phyloP scores from a whole-genome alignment of 176 grass and related monocot species.

The Oropetium thomaeum region DNA sequence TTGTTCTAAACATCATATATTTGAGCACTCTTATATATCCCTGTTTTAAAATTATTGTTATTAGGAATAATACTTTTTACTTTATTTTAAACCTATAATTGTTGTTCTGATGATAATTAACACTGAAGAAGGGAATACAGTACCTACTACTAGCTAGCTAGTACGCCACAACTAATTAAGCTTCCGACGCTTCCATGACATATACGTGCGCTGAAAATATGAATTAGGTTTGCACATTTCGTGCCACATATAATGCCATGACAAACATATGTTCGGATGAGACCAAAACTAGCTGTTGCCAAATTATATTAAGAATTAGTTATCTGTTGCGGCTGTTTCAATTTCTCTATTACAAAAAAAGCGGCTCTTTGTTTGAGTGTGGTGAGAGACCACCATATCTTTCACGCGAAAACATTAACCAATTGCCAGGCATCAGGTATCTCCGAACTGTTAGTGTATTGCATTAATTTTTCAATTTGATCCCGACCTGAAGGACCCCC shows the following conservation, averaged over 20 bases:
- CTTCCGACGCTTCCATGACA: background rate
- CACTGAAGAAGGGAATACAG: too few relatives aligned
- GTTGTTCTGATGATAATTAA: too few relatives aligned
- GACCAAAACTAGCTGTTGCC: too few relatives aligned
- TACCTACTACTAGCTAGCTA: too few relatives aligned
- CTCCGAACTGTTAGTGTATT: background rate
- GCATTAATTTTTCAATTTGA: background rate
- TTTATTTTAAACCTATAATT: too few relatives aligned
- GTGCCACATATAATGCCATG: background rate
- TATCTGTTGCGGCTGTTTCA: background rate
- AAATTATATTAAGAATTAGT: too few relatives aligned
- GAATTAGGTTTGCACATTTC: background rate
- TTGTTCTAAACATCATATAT: too few relatives aligned
- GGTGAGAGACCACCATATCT: background rate
- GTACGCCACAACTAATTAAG: too few relatives aligned
- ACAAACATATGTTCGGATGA: background rate
- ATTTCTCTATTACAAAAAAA: background rate
- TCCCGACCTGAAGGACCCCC: too few relatives aligned
- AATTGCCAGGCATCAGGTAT: background rate
- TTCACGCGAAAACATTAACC: background rate
- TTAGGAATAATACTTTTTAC: too few relatives aligned
- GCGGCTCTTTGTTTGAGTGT: background rate
- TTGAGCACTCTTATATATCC: too few relatives aligned
- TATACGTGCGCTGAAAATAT: background rate
- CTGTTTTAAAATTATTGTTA: too few relatives aligned